phyloP scores from a whole-genome alignment of 331 rosid genomes.

The Erythrophleum ivorense region DNA sequence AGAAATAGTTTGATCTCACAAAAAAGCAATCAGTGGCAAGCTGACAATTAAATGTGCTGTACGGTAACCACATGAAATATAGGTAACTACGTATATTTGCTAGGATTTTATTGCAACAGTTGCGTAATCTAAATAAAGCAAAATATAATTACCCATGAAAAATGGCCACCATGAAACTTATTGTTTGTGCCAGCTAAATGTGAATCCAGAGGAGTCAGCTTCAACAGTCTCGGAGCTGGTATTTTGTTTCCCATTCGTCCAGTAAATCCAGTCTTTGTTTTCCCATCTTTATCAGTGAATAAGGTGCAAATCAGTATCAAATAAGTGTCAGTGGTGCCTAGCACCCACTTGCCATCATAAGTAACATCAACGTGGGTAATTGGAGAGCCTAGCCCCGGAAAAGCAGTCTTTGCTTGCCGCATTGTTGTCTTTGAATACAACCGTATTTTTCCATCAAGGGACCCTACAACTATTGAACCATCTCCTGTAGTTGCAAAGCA shows the following conservation, averaged over 20 bases:
- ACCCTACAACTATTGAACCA: constrained; percentile 88
- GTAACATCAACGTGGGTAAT: constrained; percentile 89
- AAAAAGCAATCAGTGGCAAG: constrained; percentile 3
- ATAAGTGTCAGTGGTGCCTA: constrained; percentile 82
- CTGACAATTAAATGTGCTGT: constrained; percentile 19
- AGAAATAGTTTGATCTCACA: neutral
- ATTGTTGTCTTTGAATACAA: constrained; percentile 84
- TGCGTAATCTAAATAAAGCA: constrained; percentile 11
- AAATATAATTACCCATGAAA: constrained; percentile 80
- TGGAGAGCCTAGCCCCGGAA: constrained; percentile 86
- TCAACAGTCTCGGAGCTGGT: constrained; percentile 87
- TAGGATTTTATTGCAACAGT: neutral
- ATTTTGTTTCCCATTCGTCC: constrained; percentile 67
- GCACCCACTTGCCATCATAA: constrained; percentile 88
- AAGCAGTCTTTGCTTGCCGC: constrained; percentile 94
- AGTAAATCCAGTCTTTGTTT: constrained; percentile 79
- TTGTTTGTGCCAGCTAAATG: constrained; percentile 85
- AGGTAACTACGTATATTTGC: no score
- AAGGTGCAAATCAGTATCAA: constrained; percentile 86
- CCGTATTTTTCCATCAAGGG: constrained; percentile 86
- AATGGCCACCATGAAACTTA: constrained; percentile 87
- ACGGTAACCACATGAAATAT: neutral
- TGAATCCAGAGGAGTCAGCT: constrained; percentile 88
- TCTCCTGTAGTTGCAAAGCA: constrained; percentile 89
- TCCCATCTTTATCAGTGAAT: constrained; percentile 91